Conservation (phyloP, 1,284 basidiomycete genomes). For the Puccinia hordei region DNA sequence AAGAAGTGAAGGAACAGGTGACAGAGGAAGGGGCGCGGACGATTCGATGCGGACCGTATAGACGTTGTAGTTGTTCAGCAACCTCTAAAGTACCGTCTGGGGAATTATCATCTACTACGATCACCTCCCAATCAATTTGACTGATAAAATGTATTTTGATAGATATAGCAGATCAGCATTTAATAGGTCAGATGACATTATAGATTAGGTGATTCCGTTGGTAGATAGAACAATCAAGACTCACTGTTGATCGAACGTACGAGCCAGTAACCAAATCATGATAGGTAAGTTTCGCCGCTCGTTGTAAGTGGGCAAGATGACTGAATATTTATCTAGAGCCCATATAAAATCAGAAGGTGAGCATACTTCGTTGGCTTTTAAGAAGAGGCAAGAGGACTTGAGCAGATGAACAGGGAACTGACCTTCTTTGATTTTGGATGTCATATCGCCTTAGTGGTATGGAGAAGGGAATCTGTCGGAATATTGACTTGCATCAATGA, state of each 20-base stretch:
- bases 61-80: conserved; percentile 71
- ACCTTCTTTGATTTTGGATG: too few relatives aligned
- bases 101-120: conserved; percentile 86
- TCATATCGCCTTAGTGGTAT: too few relatives aligned
- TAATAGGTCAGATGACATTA: conserved; percentile 22
- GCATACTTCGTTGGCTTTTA: too few relatives aligned
- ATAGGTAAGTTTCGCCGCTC: conserved; percentile 87
- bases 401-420: too few relatives aligned
- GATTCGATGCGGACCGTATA: conserved; percentile 81
- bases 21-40: conserved; percentile 62
- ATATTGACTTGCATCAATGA: too few relatives aligned
- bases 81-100: conserved; percentile 89
- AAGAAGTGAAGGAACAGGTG: conserved; percentile 2
- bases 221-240: conserved; percentile 56
- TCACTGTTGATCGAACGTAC: conserved; percentile 73
- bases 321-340: conserved; percentile 57
- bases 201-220: not conserved
- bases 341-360: too few relatives aligned
- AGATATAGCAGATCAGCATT: too few relatives aligned
- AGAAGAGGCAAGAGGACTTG: too few relatives aligned
- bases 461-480: too few relatives aligned
- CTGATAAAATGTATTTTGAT: not conserved
- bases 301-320: conserved; percentile 89
- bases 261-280: conserved; percentile 77
- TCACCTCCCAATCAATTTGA: conserved; percentile 71